Evolutionary conservation across 345 rosid species (phyloP), one percentile per base, ranked within the genome.

Genomic region (Brassica juncea): DNA sequence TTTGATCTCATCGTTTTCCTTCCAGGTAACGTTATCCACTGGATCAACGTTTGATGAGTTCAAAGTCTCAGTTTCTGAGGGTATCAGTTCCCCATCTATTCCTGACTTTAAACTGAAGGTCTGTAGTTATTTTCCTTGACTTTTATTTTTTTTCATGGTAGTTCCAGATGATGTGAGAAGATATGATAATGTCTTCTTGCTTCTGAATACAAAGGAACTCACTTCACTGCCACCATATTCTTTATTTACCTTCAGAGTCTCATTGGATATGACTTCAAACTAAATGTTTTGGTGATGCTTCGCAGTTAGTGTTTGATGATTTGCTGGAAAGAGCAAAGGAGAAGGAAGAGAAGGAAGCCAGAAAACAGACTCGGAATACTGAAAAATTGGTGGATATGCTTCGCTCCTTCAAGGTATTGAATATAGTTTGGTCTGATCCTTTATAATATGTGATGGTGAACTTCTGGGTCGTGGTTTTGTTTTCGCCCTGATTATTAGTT

Each of bases 311-410:
- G 74, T 89, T 88, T 80, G 96, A 89, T 64, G 98, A 93, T 70
- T 82, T 95, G 84, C 86, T 92, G 82, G 95, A 87, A 82, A 95
- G 90, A 83, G 91, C 82, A 32, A 88, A 73, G 84, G 97, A 89
- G 80, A 95, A 91, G 82, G 97, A 91, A 84, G 98, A 90, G 86
- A 94, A 91, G 81, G 98, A 91, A 71, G 94, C 91, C 59, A 90
- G 88, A 84, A 95, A 85, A 79, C 91, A 83, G 72, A 90, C 84
- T 75, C 93, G 93, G 67, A 88, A 89, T 69, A 86, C 83, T 68
- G 82, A 78, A 59, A 75, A 78, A 19, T 66, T 82, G 42, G 6
- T 75, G 61, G 73, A 67, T 71, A 54, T 79, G 54, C 74, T 82
- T 60, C 74, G 74, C 23, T 79, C 74, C 42, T 71, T 70, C 19